Evolutionary conservation across 305 asterid species (phyloP).

Genomic region (Lippia alba): DNA sequence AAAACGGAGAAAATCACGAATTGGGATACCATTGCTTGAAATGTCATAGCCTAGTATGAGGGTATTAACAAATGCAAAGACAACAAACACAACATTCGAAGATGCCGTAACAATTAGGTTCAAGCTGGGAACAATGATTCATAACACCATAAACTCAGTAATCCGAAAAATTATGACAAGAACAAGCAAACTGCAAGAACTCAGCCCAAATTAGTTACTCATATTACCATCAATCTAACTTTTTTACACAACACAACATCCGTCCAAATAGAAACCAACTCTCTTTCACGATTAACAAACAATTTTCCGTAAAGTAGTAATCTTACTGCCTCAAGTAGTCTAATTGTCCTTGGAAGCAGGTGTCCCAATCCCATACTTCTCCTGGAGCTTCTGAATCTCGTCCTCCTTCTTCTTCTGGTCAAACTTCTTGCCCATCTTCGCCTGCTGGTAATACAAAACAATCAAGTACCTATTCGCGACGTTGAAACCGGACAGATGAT

Average conservation of each 20-base stretch:
- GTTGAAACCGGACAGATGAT: slow-evolving; percentile 92
- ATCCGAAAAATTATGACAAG: slow-evolving; percentile 2
- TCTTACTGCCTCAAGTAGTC: not conserved
- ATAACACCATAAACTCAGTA: not conserved
- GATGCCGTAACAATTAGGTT: not conserved
- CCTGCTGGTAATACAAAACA: slow-evolving; percentile 90
- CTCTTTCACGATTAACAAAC: not conserved
- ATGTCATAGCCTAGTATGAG: too few species aligned
- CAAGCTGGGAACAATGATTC: not conserved
- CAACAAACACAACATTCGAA: not conserved
- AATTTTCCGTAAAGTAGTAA: not conserved
- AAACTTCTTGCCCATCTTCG: slow-evolving; percentile 95
- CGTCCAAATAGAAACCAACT: not conserved
- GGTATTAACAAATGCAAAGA: not conserved
- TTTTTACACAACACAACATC: not conserved
- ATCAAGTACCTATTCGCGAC: slow-evolving; percentile 90
- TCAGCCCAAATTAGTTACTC: not conserved
- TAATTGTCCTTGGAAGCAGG: slow-evolving; percentile 46
- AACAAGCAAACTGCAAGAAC: not conserved
- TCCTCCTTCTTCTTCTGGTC: slow-evolving; percentile 95
- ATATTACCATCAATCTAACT: not conserved
- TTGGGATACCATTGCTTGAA: too few species aligned
- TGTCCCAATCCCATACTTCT: slow-evolving; percentile 60
- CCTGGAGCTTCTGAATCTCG: slow-evolving; percentile 70
- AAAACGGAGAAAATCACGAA: too few species aligned